phyloP scores from a whole-genome alignment of 495 filamentous ascomycete genomes.

The Apiosordaria backusii region DNA sequence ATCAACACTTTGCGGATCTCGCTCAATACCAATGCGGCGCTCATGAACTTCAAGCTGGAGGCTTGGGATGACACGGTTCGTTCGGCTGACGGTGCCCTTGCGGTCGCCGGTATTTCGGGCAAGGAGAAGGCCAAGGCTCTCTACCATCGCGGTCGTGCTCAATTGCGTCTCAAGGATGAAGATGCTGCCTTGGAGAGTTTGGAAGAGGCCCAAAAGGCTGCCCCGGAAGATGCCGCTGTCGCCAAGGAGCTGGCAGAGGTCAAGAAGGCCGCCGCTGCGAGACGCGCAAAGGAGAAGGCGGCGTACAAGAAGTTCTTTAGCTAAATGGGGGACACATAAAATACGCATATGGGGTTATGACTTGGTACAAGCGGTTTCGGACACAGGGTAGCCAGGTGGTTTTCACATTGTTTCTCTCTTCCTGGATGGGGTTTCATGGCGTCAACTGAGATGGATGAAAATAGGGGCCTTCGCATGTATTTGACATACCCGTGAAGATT shows the following conservation, averaged over 20 bases:
- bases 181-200: slow-evolving; percentile 76
- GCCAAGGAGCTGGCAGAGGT: slow-evolving; percentile 67
- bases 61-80: slow-evolving; percentile 64
- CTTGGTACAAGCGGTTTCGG: neutral
- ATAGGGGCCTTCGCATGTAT: neutral
- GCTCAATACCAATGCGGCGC: slow-evolving; percentile 41
- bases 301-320: slow-evolving; percentile 85
- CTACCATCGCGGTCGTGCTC: slow-evolving; percentile 75
- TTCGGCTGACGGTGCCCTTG: slow-evolving; percentile 70
- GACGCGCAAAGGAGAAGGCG: slow-evolving; percentile 80
- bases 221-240: slow-evolving; percentile 73
- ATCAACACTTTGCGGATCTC: slow-evolving; percentile 58
- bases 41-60: slow-evolving; percentile 72
- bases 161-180: slow-evolving; percentile 75
- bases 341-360: neutral
- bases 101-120: slow-evolving; percentile 59
- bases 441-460: neutral
- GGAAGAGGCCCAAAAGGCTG: slow-evolving; percentile 68
- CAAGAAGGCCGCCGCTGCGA: slow-evolving; percentile 69
- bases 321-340: slow-evolving; percentile 18
- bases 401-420: neutral
- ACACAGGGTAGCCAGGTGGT: neutral
- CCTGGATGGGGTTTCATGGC: neutral
- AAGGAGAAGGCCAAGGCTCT: slow-evolving; percentile 84
- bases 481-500: neutral